Base-by-base conservation (phyloP, 1,139 yeast genomes). In the Debaryomyces psychrophilus region DNA sequence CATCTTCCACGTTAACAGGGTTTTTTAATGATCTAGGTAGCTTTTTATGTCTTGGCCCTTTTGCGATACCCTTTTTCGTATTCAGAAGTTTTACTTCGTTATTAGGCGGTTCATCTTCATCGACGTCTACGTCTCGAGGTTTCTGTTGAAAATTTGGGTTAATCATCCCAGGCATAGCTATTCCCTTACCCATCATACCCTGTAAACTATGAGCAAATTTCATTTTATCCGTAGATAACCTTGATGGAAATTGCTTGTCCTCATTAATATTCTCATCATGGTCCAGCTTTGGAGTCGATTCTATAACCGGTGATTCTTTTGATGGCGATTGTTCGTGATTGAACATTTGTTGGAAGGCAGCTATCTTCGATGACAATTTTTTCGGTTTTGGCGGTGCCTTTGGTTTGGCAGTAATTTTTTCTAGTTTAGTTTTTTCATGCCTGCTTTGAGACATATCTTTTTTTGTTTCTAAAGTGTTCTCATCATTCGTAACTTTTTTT, bases 11-110 rank as follows among this genome's bases (percentile, higher is more conserved):
- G 17, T 55, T 60, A 0, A 77, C 71, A 2, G 81, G 77, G 11
- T 79, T 76, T 34, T 72, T 70, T 17, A 82, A 77, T n/a, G 70
- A 65, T 48, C 78, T 78, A 1, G 97, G 97, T 43, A 89, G 70
- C 54, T 85, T 81, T 50, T 95, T 81, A 0, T 93, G 92, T 51
- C 79, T 76, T 22, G 96, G 96, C 0, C 96, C 96, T 54, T 71
- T 82, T 0, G 85, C 84, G 54, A 96, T 77, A 25, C 67, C 60
- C 48, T 31, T 54, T 36, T 23, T 52, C 15, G 37, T 14, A 34
- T 20, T 44, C 23, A 17, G 17, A 15, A 12, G 20, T 22, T n/a
- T 33, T 9, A 76, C 67, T 49, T 71, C 69, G 54, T 81, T 70
- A 1, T 65, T 61, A 51, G 74, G 77, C 2, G 56, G 46, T 9